phyloP scores from a whole-genome alignment of 306 rosid species.

The Fagus sylvatica region DNA sequence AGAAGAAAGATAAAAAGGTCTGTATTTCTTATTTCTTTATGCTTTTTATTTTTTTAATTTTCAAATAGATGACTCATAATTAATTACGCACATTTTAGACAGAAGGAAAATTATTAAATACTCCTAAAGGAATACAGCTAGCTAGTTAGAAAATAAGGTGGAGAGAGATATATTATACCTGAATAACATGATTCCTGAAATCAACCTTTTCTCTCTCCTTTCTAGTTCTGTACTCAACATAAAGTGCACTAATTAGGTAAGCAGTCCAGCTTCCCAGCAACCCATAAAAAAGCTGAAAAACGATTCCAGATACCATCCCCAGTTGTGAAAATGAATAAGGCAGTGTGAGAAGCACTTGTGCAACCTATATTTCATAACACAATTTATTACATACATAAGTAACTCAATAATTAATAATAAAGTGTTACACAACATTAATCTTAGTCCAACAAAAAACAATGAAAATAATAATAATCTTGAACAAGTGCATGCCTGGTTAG shows the following conservation, averaged over 20 bases:
- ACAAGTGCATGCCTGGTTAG: slow-evolving; percentile 67
- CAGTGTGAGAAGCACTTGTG: slow-evolving; percentile 93
- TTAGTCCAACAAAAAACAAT: neutral
- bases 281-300: slow-evolving; percentile 94
- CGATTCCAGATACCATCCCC: slow-evolving; percentile 88
- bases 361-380: slow-evolving; percentile 60
- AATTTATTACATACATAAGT: neutral
- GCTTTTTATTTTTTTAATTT: too few species aligned
- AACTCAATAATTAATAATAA: slow-evolving; percentile 5
- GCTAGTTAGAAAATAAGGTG: too few species aligned
- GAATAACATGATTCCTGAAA: slow-evolving; percentile 93
- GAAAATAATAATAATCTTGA: neutral
- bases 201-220: slow-evolving; percentile 96
- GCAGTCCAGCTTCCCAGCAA: slow-evolving; percentile 99
- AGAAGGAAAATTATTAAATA: too few species aligned
- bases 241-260: slow-evolving; percentile 86
- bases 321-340: slow-evolving; percentile 97
- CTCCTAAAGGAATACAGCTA: too few species aligned
- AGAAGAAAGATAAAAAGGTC: neutral
- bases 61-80: too few species aligned
- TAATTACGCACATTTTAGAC: too few species aligned
- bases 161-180: slow-evolving; percentile 41
- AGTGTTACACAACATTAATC: neutral
- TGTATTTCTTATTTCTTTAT: too few species aligned
- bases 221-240: slow-evolving; percentile 94